A percentile compares a stretch with the other conserved stretches of the same genome.
Conservation (phyloP, 148 eudicot species). For the Talinum fruticosum region DNA sequence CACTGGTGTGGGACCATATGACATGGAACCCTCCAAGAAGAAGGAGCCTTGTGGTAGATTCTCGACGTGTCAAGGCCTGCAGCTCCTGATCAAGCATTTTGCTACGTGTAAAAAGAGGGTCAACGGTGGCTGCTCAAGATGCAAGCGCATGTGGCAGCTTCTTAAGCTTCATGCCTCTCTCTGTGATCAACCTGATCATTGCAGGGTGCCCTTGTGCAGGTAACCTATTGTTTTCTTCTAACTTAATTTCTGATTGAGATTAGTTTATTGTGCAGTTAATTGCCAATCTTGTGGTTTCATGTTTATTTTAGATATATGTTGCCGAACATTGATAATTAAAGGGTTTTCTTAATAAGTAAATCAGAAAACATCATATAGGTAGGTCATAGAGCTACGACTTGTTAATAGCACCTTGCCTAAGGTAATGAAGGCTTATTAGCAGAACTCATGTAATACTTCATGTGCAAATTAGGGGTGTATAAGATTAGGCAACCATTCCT, state of each 20-base stretch:
- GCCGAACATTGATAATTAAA: too few relatives aligned
- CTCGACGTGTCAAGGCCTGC: constrained; percentile 73
- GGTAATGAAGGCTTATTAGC: too few relatives aligned
- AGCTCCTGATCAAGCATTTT: constrained; percentile 65
- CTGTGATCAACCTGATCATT: constrained; percentile 63
- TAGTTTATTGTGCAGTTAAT: not conserved
- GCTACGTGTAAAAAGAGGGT: constrained; percentile 73
- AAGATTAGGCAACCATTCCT: too few relatives aligned
- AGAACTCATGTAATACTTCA: too few relatives aligned
- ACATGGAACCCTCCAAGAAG: constrained; percentile 52
- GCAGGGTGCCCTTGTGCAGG: constrained; percentile 95
- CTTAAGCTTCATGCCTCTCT: constrained; percentile 73
- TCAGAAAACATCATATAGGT: too few relatives aligned
- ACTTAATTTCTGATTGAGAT: not conserved
- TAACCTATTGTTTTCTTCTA: constrained; percentile 19
- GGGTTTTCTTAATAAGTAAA: too few relatives aligned
- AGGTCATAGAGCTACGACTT: too few relatives aligned
- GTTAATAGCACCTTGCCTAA: too few relatives aligned
- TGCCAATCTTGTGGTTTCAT: too few relatives aligned
- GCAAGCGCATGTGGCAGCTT: constrained; percentile 89
- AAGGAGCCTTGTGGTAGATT: constrained; percentile 65
- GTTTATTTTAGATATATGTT: too few relatives aligned
- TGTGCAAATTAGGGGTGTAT: too few relatives aligned
- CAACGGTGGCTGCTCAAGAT: constrained; percentile 66
- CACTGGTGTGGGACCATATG: constrained; percentile 71